Conservation (phyloP, 2,329 filamentous ascomycete species). For the Aciculosporium take region DNA sequence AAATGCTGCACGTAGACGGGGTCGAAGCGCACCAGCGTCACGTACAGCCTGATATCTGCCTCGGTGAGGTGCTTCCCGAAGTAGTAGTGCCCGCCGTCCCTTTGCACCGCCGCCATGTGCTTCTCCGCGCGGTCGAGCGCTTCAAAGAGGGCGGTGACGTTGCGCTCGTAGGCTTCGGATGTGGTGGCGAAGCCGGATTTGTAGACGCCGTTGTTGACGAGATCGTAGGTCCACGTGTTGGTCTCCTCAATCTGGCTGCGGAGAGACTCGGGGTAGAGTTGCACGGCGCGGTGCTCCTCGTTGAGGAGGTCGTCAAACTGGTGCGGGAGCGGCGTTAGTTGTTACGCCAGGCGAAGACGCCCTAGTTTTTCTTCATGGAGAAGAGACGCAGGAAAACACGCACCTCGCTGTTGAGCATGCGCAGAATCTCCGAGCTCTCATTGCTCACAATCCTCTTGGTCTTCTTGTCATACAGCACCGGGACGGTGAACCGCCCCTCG, state of each 20-base stretch:
- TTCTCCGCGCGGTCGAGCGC: constrained; percentile 64
- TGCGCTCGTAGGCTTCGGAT: constrained; percentile 67
- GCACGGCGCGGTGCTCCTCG: constrained; percentile 42
- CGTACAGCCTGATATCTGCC: constrained; percentile 61
- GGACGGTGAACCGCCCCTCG: constrained; percentile 71
- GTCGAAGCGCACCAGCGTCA: constrained; percentile 62
- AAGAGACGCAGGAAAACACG: no score
- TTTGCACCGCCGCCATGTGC: constrained; percentile 37
- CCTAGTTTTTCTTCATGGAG: no score
- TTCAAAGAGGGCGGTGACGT: constrained; percentile 56
- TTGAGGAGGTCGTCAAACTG: constrained; percentile 59
- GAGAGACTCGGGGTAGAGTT: constrained; percentile 55
- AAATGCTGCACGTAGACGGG: constrained; percentile 77
- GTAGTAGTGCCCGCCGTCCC: constrained; percentile 51
- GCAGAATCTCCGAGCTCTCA: constrained; percentile 82
- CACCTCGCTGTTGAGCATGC: constrained; percentile 72
- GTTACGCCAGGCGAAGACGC: no score
- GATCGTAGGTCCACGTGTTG: constrained; percentile 68
- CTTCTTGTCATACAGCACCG: constrained; percentile 71
- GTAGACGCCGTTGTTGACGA: constrained; percentile 59
- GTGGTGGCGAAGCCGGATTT: constrained; percentile 74
- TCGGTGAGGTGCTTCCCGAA: constrained; percentile 68
- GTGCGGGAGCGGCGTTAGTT: no score
- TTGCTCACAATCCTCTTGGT: constrained; percentile 71
- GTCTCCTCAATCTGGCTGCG: constrained; percentile 56